Evolutionary conservation across 257 asterid genomes (phyloP).

Genomic region (Rubia yunnanensis): DNA sequence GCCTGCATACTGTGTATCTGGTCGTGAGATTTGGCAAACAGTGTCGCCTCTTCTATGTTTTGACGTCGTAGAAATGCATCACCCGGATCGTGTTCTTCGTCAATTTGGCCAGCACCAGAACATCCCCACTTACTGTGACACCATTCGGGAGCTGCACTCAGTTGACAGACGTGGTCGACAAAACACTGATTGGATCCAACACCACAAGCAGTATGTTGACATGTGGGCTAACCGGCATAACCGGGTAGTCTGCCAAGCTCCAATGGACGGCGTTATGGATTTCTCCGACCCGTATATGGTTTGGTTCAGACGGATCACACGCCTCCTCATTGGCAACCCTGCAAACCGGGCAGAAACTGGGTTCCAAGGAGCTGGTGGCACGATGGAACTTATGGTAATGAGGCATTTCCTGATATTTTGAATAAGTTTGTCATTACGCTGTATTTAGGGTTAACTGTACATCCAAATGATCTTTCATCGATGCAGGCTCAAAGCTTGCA

Average conservation of each 20-base stretch:
- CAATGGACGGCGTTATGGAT: slow-evolving; percentile 39
- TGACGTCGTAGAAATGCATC: slow-evolving; percentile 72
- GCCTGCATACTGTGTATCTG: slow-evolving; percentile 61
- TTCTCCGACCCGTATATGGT: slow-evolving; percentile 58
- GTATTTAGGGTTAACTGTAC: too few relatives aligned
- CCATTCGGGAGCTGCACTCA: slow-evolving; percentile 57
- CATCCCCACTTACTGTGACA: slow-evolving; percentile 54
- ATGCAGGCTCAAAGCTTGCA: slow-evolving; percentile 71
- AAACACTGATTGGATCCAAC: slow-evolving; percentile 78
- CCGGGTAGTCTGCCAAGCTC: slow-evolving; percentile 35
- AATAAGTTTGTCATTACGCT: background rate
- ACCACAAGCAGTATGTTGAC: slow-evolving; percentile 57
- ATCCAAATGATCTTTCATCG: background rate
- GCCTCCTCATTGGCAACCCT: slow-evolving; percentile 66
- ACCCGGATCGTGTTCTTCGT: slow-evolving; percentile 66
- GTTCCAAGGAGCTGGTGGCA: slow-evolving; percentile 55
- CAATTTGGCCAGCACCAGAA: slow-evolving; percentile 64
- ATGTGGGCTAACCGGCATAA: slow-evolving; percentile 56
- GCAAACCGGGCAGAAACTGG: slow-evolving; percentile 48
- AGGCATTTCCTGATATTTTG: background rate
- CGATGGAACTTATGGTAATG: slow-evolving; percentile 63
- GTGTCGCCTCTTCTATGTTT: slow-evolving; percentile 70
- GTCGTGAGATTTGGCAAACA: slow-evolving; percentile 58
- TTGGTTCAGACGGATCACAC: slow-evolving; percentile 62
- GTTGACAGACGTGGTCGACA: slow-evolving; percentile 81